Evolutionary conservation across 2,329 filamentous ascomycete species (phyloP).

Genomic region (Neopestalotiopsis rosae): DNA sequence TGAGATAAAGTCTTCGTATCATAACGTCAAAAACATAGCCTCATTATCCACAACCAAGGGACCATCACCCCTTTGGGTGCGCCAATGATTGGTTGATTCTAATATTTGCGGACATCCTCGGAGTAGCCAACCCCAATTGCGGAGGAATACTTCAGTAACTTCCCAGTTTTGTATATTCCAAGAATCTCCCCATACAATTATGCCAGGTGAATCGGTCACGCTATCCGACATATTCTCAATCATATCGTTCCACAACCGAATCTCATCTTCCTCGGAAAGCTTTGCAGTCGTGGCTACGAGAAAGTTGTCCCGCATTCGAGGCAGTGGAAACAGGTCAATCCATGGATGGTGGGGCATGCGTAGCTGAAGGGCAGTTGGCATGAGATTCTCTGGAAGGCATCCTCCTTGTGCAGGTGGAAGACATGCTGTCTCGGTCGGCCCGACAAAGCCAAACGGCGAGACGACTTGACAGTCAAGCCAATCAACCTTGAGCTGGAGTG

Average conservation of each 20-base stretch:
- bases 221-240: slow-evolving; percentile 13
- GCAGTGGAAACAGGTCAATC: slow-evolving; percentile 21
- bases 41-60: neutral
- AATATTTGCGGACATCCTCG: slow-evolving; percentile 43
- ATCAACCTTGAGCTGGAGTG: slow-evolving; percentile 12
- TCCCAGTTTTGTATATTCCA: slow-evolving; percentile 51
- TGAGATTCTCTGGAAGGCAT: slow-evolving; percentile 6
- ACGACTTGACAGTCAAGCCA: slow-evolving; percentile 16
- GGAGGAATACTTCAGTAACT: slow-evolving; percentile 47
- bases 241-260: slow-evolving; percentile 16
- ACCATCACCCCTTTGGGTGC: slow-evolving; percentile 16
- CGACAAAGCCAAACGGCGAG: neutral
- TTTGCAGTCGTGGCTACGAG: slow-evolving; percentile 7
- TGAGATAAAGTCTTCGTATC: neutral
- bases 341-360: slow-evolving; percentile 18
- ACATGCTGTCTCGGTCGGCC: neutral
- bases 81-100: slow-evolving; percentile 43
- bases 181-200: slow-evolving; percentile 20
- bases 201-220: slow-evolving; percentile 8
- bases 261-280: slow-evolving; percentile 16
- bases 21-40: neutral
- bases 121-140: slow-evolving; percentile 50
- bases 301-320: slow-evolving; percentile 20
- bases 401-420: neutral
- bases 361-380: slow-evolving; percentile 18